Conservation (phyloP, 148 eudicot species). For the Polygonum maritimum region DNA sequence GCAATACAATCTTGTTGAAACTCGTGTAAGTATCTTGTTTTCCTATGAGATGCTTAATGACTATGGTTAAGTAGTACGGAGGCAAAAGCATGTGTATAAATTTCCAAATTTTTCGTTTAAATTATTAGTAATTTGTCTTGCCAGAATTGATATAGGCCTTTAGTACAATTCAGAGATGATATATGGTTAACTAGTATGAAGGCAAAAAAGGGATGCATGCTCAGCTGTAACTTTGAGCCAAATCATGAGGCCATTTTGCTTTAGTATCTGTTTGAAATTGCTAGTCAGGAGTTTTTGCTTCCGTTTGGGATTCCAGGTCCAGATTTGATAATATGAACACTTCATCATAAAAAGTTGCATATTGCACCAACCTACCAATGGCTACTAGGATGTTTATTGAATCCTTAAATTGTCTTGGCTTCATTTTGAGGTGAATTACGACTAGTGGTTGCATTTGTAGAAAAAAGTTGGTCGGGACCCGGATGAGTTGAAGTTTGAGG, state of each 20-base stretch:
- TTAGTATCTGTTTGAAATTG: background rate
- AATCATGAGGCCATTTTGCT: background rate
- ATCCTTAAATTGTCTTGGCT: background rate
- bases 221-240: background rate
- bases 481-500: conserved; percentile 51
- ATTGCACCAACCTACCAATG: background rate
- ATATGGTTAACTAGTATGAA: too few species aligned
- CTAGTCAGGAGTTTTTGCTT: background rate
- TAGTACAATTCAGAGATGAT: background rate
- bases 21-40: conserved; percentile 61
- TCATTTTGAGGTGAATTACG: background rate
- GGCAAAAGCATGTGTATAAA: background rate
- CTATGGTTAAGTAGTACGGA: background rate
- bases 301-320: background rate
- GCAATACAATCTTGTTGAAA: conserved; percentile 87
- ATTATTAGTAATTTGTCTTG: background rate
- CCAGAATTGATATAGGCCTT: background rate
- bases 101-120: background rate
- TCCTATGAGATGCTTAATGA: background rate
- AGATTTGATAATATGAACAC: background rate
- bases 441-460: conserved; percentile 24
- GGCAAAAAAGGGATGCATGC: background rate
- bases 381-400: background rate
- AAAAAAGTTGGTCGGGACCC: conserved; percentile 62
- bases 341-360: background rate